phyloP scores from a whole-genome alignment of 805 yeast species.

The Saturnispora halmiae region DNA sequence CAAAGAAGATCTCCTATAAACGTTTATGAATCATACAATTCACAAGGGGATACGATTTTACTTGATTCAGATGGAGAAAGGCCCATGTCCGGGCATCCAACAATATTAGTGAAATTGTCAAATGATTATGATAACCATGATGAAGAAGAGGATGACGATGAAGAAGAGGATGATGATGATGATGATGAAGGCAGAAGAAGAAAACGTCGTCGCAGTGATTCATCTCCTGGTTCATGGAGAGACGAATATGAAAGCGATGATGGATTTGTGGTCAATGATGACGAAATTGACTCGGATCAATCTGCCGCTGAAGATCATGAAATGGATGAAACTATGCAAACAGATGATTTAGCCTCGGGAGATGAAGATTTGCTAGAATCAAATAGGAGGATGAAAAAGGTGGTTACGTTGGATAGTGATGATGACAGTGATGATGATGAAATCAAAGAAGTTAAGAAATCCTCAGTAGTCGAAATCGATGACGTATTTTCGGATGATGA shows the following conservation, averaged over 20 bases:
- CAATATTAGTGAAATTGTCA: neutral
- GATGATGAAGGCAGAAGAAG: neutral
- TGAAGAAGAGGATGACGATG: conserved; percentile 9
- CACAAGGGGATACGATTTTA: neutral
- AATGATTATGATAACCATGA: conserved; percentile 11
- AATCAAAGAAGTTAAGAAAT: neutral
- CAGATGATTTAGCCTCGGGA: conserved; percentile 4
- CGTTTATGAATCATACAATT: neutral
- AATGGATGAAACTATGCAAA: neutral
- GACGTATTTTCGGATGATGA: conserved; percentile 5
- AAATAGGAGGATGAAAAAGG: neutral
- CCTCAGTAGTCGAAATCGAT: neutral
- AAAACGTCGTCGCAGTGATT: no score
- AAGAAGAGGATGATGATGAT: neutral
- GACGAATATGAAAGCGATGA: neutral
- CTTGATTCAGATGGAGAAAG: conserved; percentile 5
- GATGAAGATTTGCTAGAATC: conserved; percentile 11
- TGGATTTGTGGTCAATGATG: conserved; percentile 1
- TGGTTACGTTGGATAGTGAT: neutral
- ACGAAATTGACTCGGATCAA: neutral
- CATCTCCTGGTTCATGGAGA: no score
- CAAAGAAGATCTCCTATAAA: neutral
- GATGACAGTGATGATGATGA: neutral
- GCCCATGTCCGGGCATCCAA: conserved; percentile 2
- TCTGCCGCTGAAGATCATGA: neutral